Evolutionary conservation across 1,284 basidiomycete genomes (phyloP), one percentile per base, ranked within the genome.

Genomic region (Cutaneotrichosporon sp.): DNA sequence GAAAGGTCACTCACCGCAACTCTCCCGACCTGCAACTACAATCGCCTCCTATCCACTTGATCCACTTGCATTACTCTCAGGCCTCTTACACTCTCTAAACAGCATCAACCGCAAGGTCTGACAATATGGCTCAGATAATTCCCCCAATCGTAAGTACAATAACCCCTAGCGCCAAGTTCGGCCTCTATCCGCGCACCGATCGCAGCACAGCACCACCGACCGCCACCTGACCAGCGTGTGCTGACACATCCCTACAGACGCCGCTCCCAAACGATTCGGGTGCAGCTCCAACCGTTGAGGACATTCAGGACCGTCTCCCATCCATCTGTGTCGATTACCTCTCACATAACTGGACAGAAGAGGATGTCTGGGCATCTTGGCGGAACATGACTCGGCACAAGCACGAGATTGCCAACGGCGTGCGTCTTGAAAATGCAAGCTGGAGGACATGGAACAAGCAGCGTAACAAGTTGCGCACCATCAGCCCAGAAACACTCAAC

Each of bases 401-500:
- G 83, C 89, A 97, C 72, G 93, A 94, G 76, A 97, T 98, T 68
- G 84, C 91, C 12, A 98, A 98, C 71, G 94, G 94, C 45, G 82
- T 89, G 52, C 80, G 94, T 47, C 82, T 98, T 55, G 96, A 98
- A 79, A 98, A 98, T 70, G 96, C 96, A 4, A 89, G 86, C 65
- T 98, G 94, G 94, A 79, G 96, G 41, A 97, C 94, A 1, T 98
- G 96, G 94, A 94, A 93, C 82, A 97, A 98, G 77, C 94, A 97
- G 81, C 81, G 94, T 60, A 97, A 96, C 66, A 91, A 93, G 61
- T 82, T 98, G 54, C 90, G 88, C 77, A 98, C 94, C 0, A 84
- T 98, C 71, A 88, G 85, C 38, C 94, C 94, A 55, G 94, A 98
- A 78, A 97, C 94, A 3, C 83, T 98, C 64, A 98, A 98, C 74